Evolutionary conservation across 2,329 filamentous ascomycete species (phyloP).

Genomic region (Aspergillus sp.): DNA sequence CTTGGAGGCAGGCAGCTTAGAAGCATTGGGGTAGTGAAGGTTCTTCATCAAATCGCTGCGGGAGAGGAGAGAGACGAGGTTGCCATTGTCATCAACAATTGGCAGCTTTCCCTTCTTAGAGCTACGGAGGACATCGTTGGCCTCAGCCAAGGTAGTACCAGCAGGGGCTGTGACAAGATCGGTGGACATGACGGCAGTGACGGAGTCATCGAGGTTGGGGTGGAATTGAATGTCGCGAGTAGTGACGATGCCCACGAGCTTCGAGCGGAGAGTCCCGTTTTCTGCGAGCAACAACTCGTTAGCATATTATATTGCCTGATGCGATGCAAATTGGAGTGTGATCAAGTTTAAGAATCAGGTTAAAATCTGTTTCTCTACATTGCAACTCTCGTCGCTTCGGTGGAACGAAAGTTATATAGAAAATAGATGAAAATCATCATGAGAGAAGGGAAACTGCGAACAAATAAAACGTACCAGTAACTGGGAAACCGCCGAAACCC

Average conservation of each 20-base stretch:
- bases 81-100: slow-evolving; percentile 79
- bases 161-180: slow-evolving; percentile 84
- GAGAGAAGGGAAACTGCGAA: slow-evolving; percentile 55
- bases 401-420: slow-evolving; percentile 99
- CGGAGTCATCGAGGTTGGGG: slow-evolving; percentile 67
- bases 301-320: slow-evolving; percentile 12
- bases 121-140: slow-evolving; percentile 87
- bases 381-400: slow-evolving; percentile 84
- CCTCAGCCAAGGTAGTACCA: slow-evolving; percentile 81
- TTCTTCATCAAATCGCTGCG: slow-evolving; percentile 98
- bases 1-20: slow-evolving; percentile 95
- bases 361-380: slow-evolving; percentile 69
- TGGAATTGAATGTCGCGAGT: slow-evolving; percentile 98
- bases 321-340: not conserved
- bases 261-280: slow-evolving; percentile 87
- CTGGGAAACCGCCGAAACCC: slow-evolving; percentile 97
- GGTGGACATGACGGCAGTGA: slow-evolving; percentile 91
- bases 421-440: slow-evolving; percentile 63
- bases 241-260: slow-evolving; percentile 95
- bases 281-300: slow-evolving; percentile 56
- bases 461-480: slow-evolving; percentile 75
- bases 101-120: slow-evolving; percentile 99
- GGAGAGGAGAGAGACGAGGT: slow-evolving; percentile 88
- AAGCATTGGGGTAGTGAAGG: slow-evolving; percentile 91
- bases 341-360: slow-evolving; percentile 44